Conservation (phyloP, 768 basidiomycete genomes). For the Boletus rubroflammeus region DNA sequence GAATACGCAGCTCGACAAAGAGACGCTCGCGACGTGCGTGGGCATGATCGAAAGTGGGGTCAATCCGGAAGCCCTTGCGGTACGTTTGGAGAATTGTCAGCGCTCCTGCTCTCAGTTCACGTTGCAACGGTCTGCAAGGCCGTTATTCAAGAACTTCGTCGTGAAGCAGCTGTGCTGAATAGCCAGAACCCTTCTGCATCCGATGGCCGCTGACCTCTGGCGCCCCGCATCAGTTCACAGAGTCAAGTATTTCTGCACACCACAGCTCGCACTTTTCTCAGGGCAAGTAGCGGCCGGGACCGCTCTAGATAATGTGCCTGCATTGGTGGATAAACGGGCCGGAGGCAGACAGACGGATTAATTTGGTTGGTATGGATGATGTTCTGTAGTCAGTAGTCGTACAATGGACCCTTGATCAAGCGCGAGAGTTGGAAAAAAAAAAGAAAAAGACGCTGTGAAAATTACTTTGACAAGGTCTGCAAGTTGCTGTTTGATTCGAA, state of each 20-base stretch:
- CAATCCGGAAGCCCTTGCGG: constrained; percentile 89
- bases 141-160: constrained; percentile 78
- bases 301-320: constrained; percentile 8
- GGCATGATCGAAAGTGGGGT: constrained; percentile 90
- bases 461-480: neutral
- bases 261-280: neutral
- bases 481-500: neutral
- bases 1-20: constrained; percentile 84
- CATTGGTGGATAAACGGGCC: constrained; percentile 3
- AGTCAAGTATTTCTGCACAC: neutral
- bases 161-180: constrained; percentile 53
- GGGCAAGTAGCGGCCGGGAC: neutral
- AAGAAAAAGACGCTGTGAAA: constrained; percentile 11
- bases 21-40: constrained; percentile 88
- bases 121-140: constrained; percentile 43
- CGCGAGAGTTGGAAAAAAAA: neutral
- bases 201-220: constrained; percentile 22
- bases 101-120: neutral
- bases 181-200: constrained; percentile 19
- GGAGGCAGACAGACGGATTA: constrained; percentile 14
- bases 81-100: constrained; percentile 37
- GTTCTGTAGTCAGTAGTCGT: constrained; percentile 18
- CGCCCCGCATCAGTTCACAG: neutral
- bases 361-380: constrained; percentile 14
- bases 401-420: neutral